Percentiles rank a stretch among this genome's conserved stretches.
phyloP scores from a whole-genome alignment of 768 basidiomycete genomes.

The Mrakia hoshinonis region DNA sequence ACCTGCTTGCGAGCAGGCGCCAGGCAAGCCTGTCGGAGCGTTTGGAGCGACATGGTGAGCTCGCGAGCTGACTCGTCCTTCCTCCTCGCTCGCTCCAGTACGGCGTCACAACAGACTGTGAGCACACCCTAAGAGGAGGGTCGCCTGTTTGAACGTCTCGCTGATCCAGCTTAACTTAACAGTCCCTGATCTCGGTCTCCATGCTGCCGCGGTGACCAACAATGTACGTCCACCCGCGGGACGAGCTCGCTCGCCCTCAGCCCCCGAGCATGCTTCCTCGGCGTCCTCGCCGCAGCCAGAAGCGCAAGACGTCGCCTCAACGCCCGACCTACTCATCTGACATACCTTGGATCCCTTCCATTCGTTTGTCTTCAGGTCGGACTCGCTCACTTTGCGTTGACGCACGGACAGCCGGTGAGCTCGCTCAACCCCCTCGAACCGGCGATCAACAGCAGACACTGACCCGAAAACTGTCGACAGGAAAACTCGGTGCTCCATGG shows the following conservation, averaged over 20 bases:
- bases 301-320: no score
- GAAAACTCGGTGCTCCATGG: constrained; percentile 86
- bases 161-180: not conserved
- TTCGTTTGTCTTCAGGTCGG: constrained; percentile 36
- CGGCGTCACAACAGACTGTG: constrained; percentile 52
- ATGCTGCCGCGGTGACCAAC: constrained; percentile 50
- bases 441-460: not conserved
- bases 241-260: no score
- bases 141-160: not conserved
- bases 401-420: constrained; percentile 82
- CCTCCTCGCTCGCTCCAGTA: constrained; percentile 26
- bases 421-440: no score
- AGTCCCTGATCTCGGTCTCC: constrained; percentile 44
- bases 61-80: not conserved
- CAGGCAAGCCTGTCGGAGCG: not conserved
- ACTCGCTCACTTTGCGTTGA: constrained; percentile 82
- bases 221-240: constrained; percentile 53
- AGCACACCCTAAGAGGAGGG: constrained; percentile 29
- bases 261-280: no score
- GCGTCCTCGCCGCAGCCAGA: not conserved
- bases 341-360: not conserved
- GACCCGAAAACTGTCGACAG: not conserved
- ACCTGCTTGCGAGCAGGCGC: not conserved
- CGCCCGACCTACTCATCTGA: no score
- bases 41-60: not conserved